These are phyloP conservation scores for Stagonosporopsis vannaccii DNA, from an alignment of 2,329 filamentous ascomycete species.

Conservation along the genomic window DNA sequence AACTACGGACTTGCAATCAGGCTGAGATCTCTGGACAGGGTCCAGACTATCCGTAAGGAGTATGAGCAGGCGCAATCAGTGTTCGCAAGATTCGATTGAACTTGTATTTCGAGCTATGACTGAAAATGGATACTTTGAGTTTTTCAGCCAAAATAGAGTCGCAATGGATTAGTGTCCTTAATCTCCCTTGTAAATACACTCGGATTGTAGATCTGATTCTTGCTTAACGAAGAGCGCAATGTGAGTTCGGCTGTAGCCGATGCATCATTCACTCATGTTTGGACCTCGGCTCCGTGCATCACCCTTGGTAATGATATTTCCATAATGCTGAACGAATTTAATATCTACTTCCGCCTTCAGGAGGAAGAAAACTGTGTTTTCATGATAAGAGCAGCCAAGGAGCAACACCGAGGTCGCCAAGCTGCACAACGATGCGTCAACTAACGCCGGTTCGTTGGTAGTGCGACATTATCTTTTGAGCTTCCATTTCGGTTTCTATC, in stretches of 20 bases:
- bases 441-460: neutral
- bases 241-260: neutral
- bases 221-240: neutral
- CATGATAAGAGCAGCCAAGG: neutral
- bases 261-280: neutral
- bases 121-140: no score
- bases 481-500: neutral
- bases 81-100: conserved; percentile 9
- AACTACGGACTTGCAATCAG: conserved; percentile 10
- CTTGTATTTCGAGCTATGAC: neutral
- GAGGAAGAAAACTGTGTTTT: neutral
- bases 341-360: neutral
- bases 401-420: neutral
- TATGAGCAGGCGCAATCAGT: conserved; percentile 12
- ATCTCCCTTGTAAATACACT: no score
- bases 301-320: neutral
- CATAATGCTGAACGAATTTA: neutral
- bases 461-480: neutral
- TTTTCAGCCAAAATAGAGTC: neutral
- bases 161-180: neutral
- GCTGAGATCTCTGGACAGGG: conserved; percentile 7
- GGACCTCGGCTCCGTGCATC: neutral
- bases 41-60: conserved; percentile 4
- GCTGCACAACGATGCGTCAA: neutral
- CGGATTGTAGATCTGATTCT: neutral